Evolutionary conservation across 2,329 filamentous ascomycete genomes (phyloP).

Genomic region (Paraphoma sp.): DNA sequence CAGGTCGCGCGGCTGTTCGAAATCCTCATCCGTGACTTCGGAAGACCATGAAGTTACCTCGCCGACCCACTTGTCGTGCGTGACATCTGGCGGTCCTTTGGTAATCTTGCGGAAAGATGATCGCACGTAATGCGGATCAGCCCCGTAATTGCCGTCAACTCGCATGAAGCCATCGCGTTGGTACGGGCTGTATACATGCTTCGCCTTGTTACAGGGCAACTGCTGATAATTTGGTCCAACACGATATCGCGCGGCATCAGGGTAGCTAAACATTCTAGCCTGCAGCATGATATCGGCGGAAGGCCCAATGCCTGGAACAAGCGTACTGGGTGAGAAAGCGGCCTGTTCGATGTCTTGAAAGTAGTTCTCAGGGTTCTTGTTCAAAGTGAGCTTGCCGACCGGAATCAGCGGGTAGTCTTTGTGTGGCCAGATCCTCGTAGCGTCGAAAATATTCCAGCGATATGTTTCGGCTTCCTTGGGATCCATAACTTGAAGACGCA

Average conservation of each 20-base stretch:
- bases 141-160: slow-evolving; percentile 55
- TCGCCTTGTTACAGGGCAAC: slow-evolving; percentile 47
- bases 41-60: slow-evolving; percentile 23
- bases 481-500: slow-evolving; percentile 63
- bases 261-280: slow-evolving; percentile 68
- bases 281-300: slow-evolving; percentile 69
- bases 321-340: slow-evolving; percentile 68
- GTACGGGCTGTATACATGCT: slow-evolving; percentile 34
- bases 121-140: slow-evolving; percentile 53
- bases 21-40: slow-evolving; percentile 57
- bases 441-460: slow-evolving; percentile 61
- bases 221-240: slow-evolving; percentile 59
- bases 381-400: slow-evolving; percentile 60
- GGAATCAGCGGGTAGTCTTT: slow-evolving; percentile 56
- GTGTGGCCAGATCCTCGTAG: slow-evolving; percentile 63
- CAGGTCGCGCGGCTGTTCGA: slow-evolving; percentile 56
- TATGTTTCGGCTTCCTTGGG: slow-evolving; percentile 58
- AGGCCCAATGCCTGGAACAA: slow-evolving; percentile 69
- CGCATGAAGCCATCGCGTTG: slow-evolving; percentile 39
- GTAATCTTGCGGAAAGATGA: slow-evolving; percentile 28
- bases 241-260: slow-evolving; percentile 60
- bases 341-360: slow-evolving; percentile 74
- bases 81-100: slow-evolving; percentile 17
- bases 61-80: slow-evolving; percentile 32
- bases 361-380: slow-evolving; percentile 67